A percentile compares a stretch with the other conserved stretches of the same genome.
Conservation (phyloP, 1,284 basidiomycete genomes). For the Trichosporon faecale region DNA sequence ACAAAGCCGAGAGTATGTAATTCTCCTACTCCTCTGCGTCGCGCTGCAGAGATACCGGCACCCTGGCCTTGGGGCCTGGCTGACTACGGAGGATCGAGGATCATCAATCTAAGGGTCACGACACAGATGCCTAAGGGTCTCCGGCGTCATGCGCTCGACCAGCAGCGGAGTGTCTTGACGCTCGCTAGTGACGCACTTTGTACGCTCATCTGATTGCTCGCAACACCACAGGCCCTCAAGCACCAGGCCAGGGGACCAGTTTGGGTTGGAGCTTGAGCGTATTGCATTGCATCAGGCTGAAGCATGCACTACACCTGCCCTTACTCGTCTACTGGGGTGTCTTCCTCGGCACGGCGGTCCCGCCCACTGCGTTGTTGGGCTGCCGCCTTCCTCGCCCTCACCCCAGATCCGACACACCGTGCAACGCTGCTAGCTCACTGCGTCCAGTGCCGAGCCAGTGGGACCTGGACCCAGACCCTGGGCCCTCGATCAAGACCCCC, state of each 20-base stretch:
- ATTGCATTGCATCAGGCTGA: constrained; percentile 1
- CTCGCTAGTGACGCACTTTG: neutral
- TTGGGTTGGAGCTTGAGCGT: constrained; percentile 11
- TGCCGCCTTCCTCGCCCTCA: neutral
- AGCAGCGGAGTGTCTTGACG: neutral
- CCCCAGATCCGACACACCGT: constrained; percentile 1
- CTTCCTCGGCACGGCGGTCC: neutral
- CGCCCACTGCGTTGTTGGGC: neutral
- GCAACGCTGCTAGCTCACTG: neutral
- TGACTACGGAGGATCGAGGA: neutral
- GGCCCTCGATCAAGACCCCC: constrained; percentile 1
- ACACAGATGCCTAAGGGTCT: neutral
- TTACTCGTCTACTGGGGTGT: neutral
- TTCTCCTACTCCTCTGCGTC: neutral
- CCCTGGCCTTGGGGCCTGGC: neutral
- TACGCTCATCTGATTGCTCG: neutral
- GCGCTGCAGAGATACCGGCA: neutral
- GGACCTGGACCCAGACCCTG: constrained; percentile 4
- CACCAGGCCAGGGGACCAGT: neutral
- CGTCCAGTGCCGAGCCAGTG: neutral
- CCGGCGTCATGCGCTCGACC: neutral
- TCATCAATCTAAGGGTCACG: constrained; percentile 5
- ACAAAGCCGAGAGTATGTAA: neutral
- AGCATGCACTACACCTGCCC: neutral
- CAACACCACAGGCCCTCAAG: neutral